Conservation (phyloP, 2,329 filamentous ascomycete genomes). For the Microcyclospora tardicrescens region DNA sequence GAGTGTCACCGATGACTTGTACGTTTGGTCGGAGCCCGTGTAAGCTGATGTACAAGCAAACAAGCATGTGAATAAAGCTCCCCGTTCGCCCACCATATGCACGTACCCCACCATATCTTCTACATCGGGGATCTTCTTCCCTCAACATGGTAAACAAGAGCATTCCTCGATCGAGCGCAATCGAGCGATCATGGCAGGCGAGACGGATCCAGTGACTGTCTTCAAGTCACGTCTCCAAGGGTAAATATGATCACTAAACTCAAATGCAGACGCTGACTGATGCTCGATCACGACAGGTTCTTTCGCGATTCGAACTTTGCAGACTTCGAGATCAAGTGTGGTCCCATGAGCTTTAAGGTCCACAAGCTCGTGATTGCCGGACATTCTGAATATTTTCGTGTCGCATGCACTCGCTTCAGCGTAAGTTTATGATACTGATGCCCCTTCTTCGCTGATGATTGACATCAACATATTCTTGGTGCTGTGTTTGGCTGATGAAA, state of each 20-base stretch:
- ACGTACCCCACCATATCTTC: no score
- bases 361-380: constrained; percentile 30
- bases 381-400: constrained; percentile 25
- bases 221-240: neutral
- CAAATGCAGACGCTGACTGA: neutral
- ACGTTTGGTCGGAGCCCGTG: no score
- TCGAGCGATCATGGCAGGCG: neutral
- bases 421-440: neutral
- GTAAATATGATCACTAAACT: neutral
- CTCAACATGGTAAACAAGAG: neutral
- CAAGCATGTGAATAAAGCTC: no score
- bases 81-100: neutral
- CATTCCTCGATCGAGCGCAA: neutral
- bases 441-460: neutral
- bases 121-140: neutral
- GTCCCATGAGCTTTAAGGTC: constrained; percentile 26
- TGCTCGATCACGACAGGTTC: constrained; percentile 2
- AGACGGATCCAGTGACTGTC: neutral
- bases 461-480: neutral
- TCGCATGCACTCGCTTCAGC: constrained; percentile 7
- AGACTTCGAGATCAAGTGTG: constrained; percentile 31
- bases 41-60: no score
- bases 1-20: no score
- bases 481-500: neutral
- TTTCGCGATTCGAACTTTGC: constrained; percentile 16